phyloP scores from a whole-genome alignment of 371 early-diverging fungal genomes.

The Lichtheimia corymbifera region DNA sequence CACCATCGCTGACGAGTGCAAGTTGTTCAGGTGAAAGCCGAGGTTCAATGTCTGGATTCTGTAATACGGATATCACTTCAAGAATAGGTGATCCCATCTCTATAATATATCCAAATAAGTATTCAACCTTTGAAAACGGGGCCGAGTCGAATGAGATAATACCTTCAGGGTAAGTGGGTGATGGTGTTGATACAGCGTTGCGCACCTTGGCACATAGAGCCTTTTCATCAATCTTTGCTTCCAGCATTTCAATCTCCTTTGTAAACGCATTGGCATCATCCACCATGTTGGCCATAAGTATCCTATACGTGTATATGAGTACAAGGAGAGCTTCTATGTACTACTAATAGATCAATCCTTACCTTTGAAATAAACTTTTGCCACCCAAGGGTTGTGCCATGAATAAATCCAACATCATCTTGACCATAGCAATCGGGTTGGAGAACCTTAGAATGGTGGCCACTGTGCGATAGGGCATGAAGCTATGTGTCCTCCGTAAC shows the following conservation, averaged over 20 bases:
- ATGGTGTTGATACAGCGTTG: slow-evolving; percentile 51
- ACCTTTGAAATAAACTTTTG: slow-evolving; percentile 63
- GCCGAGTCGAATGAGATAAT: slow-evolving; percentile 12
- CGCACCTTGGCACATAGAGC: slow-evolving; percentile 56
- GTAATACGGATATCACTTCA: slow-evolving; percentile 43
- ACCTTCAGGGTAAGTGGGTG: slow-evolving; percentile 14
- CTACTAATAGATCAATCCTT: background rate
- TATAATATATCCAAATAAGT: background rate
- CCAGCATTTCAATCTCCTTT: slow-evolving; percentile 53
- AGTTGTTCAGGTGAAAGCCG: slow-evolving; percentile 46
- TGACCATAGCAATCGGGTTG: slow-evolving; percentile 67
- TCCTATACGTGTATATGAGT: slow-evolving; percentile 21
- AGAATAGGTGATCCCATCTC: slow-evolving; percentile 7
- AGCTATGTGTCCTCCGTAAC: slow-evolving; percentile 57
- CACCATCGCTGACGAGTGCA: background rate
- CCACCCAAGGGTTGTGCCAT: slow-evolving; percentile 70
- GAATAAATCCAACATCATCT: slow-evolving; percentile 63
- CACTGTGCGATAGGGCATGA: slow-evolving; percentile 65
- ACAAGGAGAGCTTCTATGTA: background rate
- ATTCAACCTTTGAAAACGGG: background rate
- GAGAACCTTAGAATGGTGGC: slow-evolving; percentile 59
- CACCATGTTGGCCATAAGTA: slow-evolving; percentile 53
- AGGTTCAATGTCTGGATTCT: slow-evolving; percentile 45
- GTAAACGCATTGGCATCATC: slow-evolving; percentile 53
- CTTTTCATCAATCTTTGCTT: slow-evolving; percentile 47